Evolutionary conservation across 768 basidiomycete species (phyloP).

Genomic region (Lactarius trivialis): DNA sequence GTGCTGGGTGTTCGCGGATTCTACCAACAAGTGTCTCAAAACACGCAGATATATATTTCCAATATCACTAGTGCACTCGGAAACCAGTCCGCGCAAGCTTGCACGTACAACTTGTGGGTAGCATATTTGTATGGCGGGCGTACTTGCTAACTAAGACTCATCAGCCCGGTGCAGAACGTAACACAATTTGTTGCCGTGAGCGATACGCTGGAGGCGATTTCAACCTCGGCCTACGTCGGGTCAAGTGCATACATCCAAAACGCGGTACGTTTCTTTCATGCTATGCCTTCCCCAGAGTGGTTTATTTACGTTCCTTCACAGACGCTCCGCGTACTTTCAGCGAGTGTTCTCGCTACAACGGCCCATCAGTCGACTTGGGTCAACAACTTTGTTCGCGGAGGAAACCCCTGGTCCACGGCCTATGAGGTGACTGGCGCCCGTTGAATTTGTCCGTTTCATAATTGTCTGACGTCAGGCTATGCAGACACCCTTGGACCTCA

Average conservation of each 20-base stretch:
- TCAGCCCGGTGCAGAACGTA: constrained; percentile 40
- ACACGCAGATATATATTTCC: constrained; percentile 51
- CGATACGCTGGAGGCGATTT: constrained; percentile 47
- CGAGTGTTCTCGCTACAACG: constrained; percentile 47
- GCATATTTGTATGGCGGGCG: not conserved
- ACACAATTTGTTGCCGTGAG: constrained; percentile 40
- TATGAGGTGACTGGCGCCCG: constrained; percentile 33
- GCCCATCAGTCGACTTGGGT: constrained; percentile 49
- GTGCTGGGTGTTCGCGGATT: constrained; percentile 43
- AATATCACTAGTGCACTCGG: constrained; percentile 44
- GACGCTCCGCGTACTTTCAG: not conserved
- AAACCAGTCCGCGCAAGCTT: constrained; percentile 41
- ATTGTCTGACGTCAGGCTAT: not conserved
- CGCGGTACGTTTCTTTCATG: constrained; percentile 23
- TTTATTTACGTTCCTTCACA: not conserved
- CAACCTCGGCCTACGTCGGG: constrained; percentile 53
- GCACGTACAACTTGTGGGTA: constrained; percentile 56
- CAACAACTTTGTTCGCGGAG: constrained; percentile 34
- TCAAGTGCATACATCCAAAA: constrained; percentile 38
- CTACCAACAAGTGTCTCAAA: constrained; percentile 45
- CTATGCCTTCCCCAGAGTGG: not conserved
- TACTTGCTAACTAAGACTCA: not conserved
- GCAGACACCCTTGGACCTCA: constrained; percentile 24
- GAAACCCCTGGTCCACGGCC: constrained; percentile 41
- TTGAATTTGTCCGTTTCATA: not conserved